Evolutionary conservation across 257 asterid genomes (phyloP), one percentile per base, ranked within the genome.

Genomic region (Petunia axillaris): DNA sequence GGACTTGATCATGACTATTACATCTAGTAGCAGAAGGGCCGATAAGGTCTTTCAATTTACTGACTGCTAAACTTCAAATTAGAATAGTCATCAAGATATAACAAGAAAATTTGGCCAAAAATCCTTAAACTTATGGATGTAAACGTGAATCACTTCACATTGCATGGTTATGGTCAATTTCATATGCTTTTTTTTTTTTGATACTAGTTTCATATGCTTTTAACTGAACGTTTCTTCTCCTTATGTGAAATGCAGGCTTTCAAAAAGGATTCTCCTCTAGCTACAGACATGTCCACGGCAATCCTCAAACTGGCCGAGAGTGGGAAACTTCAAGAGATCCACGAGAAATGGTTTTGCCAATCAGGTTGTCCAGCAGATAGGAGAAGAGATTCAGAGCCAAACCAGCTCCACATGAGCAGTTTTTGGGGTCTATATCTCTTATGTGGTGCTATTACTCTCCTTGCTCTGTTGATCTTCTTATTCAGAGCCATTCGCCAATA

Each of bases 401-500:
- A 89, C 53, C 94, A 84, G 53, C 97, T 91, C 68, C 92, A 92
- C 54, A 86, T 93, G 36, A 87, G 87, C 83, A 93, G 97, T 83
- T 94, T 94, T 80, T 85, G 92, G 96, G 97, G 89, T n/a, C 94
- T 94, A 1, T 94, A 89, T 79, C 90, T 93, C 41, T 82, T 93
- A 10, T 87, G 91, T 39, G 97, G 94, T 58, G 86, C 44, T 58
- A 38, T 78, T 41, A 62, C 84, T 54, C 35, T 79, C 59, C 62
- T 57, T 55, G 85, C 85, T 8, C 36, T 82, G 39, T 1, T 79
- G 3, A 2, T 86, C 39, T 86, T 81, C 53, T 13, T 84, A 50
- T 55, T 64, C 78, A 81, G 84, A 66, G 81, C 76, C 9, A 76
- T 82, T 64, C 50, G 81, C 39, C 89, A 86, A 64, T 86, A 81